Base-by-base conservation (phyloP, 768 basidiomycete genomes). In the Leccinum boreale region DNA sequence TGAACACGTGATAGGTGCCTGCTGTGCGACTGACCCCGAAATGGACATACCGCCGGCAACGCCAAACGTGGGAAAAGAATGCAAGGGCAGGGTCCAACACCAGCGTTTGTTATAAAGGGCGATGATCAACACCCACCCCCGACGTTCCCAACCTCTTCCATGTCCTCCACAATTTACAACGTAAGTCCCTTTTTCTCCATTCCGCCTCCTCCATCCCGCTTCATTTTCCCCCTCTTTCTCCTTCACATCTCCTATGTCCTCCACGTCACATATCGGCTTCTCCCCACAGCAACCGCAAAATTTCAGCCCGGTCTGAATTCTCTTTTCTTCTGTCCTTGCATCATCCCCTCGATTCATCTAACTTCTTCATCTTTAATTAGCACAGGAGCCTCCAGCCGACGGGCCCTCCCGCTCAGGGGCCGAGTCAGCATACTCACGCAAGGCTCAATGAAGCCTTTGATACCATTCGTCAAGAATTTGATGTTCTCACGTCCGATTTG, bases 371-470 rank as follows among this genome's bases (percentile, higher is more conserved):
- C 28, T 21, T 52, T 36, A 47, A 58, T 62, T 73, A 78, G 79
- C 83, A 84, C 60, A 75, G 83, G 63, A 78, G 77, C 60, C 78
- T 84, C 42, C 83, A 84, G 67, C 83, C 83, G 2, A 77, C 80
- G 0, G 77, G 71, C 0, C 80, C 81, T 1, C 79, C 73, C 23
- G 61, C 77, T 58, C 78, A 73, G 65, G 78, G 74, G 57, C 73
- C 73, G 49, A 70, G 65, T 55, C 77, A 76, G 55, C 79, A 75
- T 21, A 67, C 69, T 42, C 74, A 78, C 33, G 68, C 62, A 26
- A 75, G 90, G 50, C 75, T 95, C 60, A 84, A 83, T 53, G 93
- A 95, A 57, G 81, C 87, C 23, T 82, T 98, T 60, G 94, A 95
- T 48, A 77, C 79, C 58, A 86, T 97, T 66, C 81, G 87, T 61